These are phyloP conservation scores for Aureobasidium sp. DNA, from an alignment of 2,329 filamentous ascomycete species.

Conservation along the genomic window DNA sequence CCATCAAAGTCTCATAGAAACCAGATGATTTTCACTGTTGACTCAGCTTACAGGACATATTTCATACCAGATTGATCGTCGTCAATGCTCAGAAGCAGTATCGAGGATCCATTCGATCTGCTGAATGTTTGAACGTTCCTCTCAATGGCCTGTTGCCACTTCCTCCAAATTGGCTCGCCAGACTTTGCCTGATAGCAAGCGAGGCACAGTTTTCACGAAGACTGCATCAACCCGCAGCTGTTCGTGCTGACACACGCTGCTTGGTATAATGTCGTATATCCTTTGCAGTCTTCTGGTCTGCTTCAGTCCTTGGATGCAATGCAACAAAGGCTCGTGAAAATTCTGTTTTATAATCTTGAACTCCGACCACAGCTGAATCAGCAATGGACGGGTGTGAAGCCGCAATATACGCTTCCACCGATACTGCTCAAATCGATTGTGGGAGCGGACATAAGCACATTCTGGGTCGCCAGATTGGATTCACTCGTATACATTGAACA, in stretches of 20 bases:
- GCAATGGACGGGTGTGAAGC: constrained; percentile 22
- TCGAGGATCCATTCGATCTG: no score
- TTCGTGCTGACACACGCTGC: constrained; percentile 34
- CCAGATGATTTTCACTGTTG: no score
- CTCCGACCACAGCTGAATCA: constrained; percentile 25
- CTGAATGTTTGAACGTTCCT: no score
- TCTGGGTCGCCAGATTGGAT: no score
- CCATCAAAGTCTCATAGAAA: no score
- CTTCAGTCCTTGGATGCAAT: constrained; percentile 32
- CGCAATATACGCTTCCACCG: neutral
- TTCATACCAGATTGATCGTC: no score
- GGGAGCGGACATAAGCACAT: constrained; percentile 39
- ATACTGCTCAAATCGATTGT: neutral
- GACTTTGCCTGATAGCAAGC: constrained; percentile 53
- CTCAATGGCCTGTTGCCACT: neutral
- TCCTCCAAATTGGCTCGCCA: constrained; percentile 51
- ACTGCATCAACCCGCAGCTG: constrained; percentile 37
- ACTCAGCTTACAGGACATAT: no score
- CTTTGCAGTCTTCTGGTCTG: constrained; percentile 25
- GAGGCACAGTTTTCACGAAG: constrained; percentile 51
- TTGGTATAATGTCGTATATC: constrained; percentile 32
- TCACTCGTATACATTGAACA: no score
- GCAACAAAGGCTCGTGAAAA: constrained; percentile 21
- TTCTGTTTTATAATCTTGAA: constrained; percentile 16
- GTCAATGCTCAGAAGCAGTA: no score